Evolutionary conservation across 345 rosid species (phyloP), one percentile per base, ranked within the genome.

Genomic region (Bruguiera parviflora): DNA sequence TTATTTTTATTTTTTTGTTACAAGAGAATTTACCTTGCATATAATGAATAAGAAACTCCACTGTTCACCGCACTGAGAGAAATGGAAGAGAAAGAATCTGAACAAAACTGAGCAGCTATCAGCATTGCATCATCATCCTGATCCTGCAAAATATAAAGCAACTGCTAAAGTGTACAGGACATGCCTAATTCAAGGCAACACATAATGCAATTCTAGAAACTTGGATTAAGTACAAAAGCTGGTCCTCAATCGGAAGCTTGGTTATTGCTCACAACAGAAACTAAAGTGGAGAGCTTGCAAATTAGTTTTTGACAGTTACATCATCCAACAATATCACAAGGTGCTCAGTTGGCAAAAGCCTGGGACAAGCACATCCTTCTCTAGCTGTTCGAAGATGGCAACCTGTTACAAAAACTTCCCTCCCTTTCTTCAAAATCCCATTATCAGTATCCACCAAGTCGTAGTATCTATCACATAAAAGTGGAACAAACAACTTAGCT

Each of bases 321-420:
- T 92, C 97, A 72, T 92, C 98, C 63, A 92, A 79, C 83, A 90
- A 79, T 75, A 86, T 83, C 77, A 92, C 92, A 63, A 95, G 92
- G 84, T 92, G 87, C 75, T 95, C 99, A 11, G 98, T 92, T 21
- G 99, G 99, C 65, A 95, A 82, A 78, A 95, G 91, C n/a, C 97
- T 80, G 29, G 89, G 76, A 76, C 70, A 73, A 65, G 97, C 97
- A 75, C 81, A 84, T 68, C 99, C 96, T 89, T 87, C 98, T 53
- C 83, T 86, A 31, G 96, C 96, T 43, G 96, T 88, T 80, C 99
- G 86, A 67, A 95, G 96, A 82, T 84, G 81, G 78, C 97, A 90
- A 67, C 98, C 98, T 29, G 97, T 87, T 75, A 95, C 85, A 65
- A 95, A 84, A 79, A 90, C 77, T 78, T 95, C 96, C 83, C 96